Evolutionary conservation across 2,329 filamentous ascomycete genomes (phyloP).

Genomic region (Fusarium albidum): DNA sequence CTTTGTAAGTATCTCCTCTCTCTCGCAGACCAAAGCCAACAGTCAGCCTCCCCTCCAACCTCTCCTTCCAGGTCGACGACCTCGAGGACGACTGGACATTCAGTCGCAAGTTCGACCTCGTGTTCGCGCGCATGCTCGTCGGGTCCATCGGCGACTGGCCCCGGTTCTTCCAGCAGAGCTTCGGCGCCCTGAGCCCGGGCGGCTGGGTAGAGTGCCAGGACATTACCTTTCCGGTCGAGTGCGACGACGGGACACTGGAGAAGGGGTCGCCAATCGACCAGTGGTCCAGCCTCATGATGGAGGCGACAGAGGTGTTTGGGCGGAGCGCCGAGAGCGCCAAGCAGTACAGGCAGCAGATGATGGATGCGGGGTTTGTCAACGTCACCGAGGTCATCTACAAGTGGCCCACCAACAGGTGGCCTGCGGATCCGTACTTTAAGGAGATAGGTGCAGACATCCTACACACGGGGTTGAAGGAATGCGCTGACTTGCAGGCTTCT

Average conservation of each 20-base stretch:
- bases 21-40: not conserved
- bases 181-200: conserved; percentile 50
- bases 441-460: conserved; percentile 56
- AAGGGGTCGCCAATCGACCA: conserved; percentile 39
- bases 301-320: conserved; percentile 42
- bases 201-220: conserved; percentile 56
- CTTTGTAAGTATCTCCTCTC: conserved; percentile 39
- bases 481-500: conserved; percentile 50
- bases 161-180: conserved; percentile 48
- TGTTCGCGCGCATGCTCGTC: conserved; percentile 51
- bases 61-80: conserved; percentile 57
- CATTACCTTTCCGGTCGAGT: conserved; percentile 47
- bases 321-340: conserved; percentile 43
- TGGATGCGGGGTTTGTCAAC: conserved; percentile 61
- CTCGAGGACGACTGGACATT: conserved; percentile 52
- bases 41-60: conserved; percentile 56
- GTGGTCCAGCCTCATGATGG: conserved; percentile 42
- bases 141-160: conserved; percentile 48
- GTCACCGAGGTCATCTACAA: conserved; percentile 57
- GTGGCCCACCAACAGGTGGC: conserved; percentile 62
- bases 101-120: conserved; percentile 49
- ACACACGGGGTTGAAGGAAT: no score
- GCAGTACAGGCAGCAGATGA: conserved; percentile 49
- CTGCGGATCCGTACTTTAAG: conserved; percentile 59
- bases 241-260: conserved; percentile 52